Base-by-base conservation (phyloP, 306 rosid genomes). In the Lathyrus oleraceus region DNA sequence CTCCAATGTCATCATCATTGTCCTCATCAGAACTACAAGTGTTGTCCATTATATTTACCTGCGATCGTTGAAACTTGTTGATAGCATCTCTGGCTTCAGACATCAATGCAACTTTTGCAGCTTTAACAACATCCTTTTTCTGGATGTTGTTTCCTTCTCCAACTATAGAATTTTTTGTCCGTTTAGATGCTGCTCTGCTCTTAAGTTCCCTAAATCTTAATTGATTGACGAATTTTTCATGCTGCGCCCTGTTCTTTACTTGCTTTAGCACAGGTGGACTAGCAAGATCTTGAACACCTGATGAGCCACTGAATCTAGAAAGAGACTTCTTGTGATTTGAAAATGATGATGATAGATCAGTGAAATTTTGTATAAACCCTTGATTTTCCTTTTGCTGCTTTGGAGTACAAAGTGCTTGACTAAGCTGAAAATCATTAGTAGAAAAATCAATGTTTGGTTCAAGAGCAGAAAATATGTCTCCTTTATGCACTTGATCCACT, bases 201-300 rank as follows among this genome's bases (percentile, higher is more conserved):
- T 71, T 87, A 27, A 87, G 85, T 36, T 90, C 94, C 79, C 94
- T 83, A 47, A 75, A 53, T 58, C 82, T 94, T 52, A 88, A 80
- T 85, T 90, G 89, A 72, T 88, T 84, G 54, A 93, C 86, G 47
- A 90, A 90, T 79, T 82, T 93, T 77, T 90, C 97, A 72, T 93
- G 97, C 56, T 79, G 59, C 53, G 54, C 81, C 84, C 13, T 85
- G 87, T 87, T 88, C 78, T 86, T 88, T 10, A 93, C 87, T 72
- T 74, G 73, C 84, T 90, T 93, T 73, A 90, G 81, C 71, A 90
- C 97, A 1, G 84, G 90, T 11, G 97, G 97, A 39, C 98, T 93
- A 49, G 67, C 82, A 66, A 86, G 82, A 65, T 85, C 65, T 57
- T 74, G 57, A 47, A 21, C 76, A 7, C 10, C 19, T 1, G 81